These are phyloP conservation scores for Salix suchowensis DNA, from an alignment of 345 rosid genomes.

Conservation along the genomic window DNA sequence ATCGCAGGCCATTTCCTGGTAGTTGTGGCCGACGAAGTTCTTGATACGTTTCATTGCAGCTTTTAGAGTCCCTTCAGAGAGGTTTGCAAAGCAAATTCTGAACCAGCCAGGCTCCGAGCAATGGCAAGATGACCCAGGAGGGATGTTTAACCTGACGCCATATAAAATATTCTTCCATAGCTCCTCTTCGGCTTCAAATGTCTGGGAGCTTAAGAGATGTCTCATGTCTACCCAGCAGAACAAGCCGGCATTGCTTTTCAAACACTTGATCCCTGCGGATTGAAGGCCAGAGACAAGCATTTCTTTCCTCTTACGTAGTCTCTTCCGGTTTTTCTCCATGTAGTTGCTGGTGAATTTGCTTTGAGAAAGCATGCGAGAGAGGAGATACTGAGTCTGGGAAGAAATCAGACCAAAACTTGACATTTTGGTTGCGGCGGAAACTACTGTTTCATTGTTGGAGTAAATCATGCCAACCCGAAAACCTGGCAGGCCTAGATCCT, in stretches of 20 bases:
- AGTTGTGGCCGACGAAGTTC: neutral
- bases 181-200: conserved; percentile 21
- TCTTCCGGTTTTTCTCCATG: conserved; percentile 8
- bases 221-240: conserved; percentile 35
- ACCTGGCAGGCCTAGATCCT: conserved; percentile 29
- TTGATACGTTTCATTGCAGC: conserved; percentile 14
- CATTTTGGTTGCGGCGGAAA: conserved; percentile 29
- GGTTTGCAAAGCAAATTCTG: conserved; percentile 29
- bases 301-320: conserved; percentile 20
- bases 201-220: conserved; percentile 4
- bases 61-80: conserved; percentile 20
- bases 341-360: conserved; percentile 9
- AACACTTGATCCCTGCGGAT: conserved; percentile 17
- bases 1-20: neutral
- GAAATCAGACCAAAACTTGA: conserved; percentile 30
- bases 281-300: conserved; percentile 15
- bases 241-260: conserved; percentile 26
- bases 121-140: conserved; percentile 30
- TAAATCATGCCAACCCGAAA: conserved; percentile 31
- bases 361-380: conserved; percentile 12
- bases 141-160: conserved; percentile 20
- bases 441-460: conserved; percentile 18
- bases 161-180: conserved; percentile 19
- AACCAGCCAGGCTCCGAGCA: conserved; percentile 36
- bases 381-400: conserved; percentile 28